A percentile compares a stretch with the other conserved stretches of the same genome.
Evolutionary conservation across 2,329 filamentous ascomycete species (phyloP).

Genomic region (Uncinocarpus reesii): DNA sequence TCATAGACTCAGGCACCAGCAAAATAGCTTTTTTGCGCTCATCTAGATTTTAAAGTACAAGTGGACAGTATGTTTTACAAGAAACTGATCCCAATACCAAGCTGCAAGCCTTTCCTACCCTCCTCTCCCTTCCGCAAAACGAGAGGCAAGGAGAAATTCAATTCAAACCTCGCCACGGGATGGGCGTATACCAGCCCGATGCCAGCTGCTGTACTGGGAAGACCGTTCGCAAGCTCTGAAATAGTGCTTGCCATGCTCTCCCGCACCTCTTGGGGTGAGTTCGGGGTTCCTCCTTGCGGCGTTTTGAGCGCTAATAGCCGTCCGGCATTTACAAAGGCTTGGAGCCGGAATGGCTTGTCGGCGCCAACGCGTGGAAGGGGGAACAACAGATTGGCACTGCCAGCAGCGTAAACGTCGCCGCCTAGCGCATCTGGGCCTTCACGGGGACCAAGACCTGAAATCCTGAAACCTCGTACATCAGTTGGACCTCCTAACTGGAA

Average conservation of each 20-base stretch:
- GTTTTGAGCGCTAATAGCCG: constrained; percentile 66
- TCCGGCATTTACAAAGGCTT: constrained; percentile 85
- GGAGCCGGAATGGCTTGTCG: constrained; percentile 74
- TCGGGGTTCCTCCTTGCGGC: constrained; percentile 38
- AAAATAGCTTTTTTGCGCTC: background rate
- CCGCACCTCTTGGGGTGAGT: constrained; percentile 39
- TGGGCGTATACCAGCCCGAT: constrained; percentile 91
- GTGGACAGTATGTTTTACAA: constrained; percentile 47
- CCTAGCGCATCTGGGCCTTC: constrained; percentile 79
- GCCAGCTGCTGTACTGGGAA: constrained; percentile 78
- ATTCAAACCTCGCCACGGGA: constrained; percentile 81
- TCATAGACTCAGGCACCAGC: too few relatives aligned
- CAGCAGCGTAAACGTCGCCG: constrained; percentile 84
- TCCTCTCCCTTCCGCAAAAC: constrained; percentile 74
- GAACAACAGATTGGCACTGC: constrained; percentile 72
- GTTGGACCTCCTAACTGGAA: constrained; percentile 92
- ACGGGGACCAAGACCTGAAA: constrained; percentile 77
- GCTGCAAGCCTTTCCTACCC: constrained; percentile 78
- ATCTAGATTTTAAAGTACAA: constrained; percentile 1
- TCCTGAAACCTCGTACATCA: constrained; percentile 85
- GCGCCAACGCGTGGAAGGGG: constrained; percentile 72
- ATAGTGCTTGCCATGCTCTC: constrained; percentile 49
- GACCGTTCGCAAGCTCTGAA: constrained; percentile 58
- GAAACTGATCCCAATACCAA: constrained; percentile 96
- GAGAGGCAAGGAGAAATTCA: constrained; percentile 87